Percentiles rank a stretch among this genome's conserved stretches.
Evolutionary conservation across 2,329 filamentous ascomycete genomes (phyloP).

Genomic region (Penicillium carneum): DNA sequence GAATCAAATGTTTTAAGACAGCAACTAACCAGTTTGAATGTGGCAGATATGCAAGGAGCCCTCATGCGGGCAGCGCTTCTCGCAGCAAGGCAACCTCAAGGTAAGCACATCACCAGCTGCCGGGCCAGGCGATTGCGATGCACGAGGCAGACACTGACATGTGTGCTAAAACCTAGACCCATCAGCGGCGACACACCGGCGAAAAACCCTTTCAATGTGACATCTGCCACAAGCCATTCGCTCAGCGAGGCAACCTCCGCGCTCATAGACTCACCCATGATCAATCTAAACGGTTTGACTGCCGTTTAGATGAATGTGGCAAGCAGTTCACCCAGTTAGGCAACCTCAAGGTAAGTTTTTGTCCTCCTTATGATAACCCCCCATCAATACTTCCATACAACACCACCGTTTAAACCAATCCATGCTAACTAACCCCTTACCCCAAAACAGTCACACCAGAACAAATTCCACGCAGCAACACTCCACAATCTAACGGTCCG

Average conservation of each 20-base stretch:
- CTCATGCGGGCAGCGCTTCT: constrained; percentile 80
- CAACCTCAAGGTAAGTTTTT: constrained; percentile 77
- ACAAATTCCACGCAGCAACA: constrained; percentile 85
- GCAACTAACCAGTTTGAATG: constrained; percentile 11
- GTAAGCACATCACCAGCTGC: constrained; percentile 55
- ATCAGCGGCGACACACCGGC: constrained; percentile 84
- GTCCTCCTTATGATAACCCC: not conserved
- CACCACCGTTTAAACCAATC: not conserved
- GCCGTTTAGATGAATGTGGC: constrained; percentile 80
- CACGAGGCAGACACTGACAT: constrained; percentile 15
- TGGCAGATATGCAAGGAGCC: constrained; percentile 71
- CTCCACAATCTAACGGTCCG: constrained; percentile 73
- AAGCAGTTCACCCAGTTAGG: constrained; percentile 90
- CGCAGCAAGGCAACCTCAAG: constrained; percentile 88
- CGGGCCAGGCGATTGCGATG: not conserved
- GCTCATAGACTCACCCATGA: constrained; percentile 84
- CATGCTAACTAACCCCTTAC: constrained; percentile 13
- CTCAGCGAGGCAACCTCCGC: constrained; percentile 83
- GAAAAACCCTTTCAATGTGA: constrained; percentile 84
- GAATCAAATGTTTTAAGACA: not conserved
- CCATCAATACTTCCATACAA: not conserved
- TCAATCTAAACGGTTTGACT: constrained; percentile 78
- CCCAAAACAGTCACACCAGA: constrained; percentile 76
- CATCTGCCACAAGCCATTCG: constrained; percentile 80
- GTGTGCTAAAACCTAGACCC: constrained; percentile 65